Evolutionary conservation across 495 filamentous ascomycete genomes (phyloP).

Genomic region (Clohesyomyces aquaticus): DNA sequence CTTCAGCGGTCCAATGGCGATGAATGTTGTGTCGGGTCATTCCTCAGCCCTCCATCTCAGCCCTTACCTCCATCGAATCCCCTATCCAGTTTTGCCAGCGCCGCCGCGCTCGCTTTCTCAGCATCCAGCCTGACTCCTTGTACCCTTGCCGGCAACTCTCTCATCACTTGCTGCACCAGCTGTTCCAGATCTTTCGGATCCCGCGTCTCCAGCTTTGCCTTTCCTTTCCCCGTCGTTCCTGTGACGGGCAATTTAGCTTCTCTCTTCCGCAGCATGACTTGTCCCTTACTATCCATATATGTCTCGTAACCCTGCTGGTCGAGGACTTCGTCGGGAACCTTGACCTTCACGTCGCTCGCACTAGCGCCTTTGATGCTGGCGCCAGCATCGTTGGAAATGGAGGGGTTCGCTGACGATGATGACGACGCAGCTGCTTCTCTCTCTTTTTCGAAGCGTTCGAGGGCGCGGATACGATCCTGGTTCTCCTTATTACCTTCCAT

Average conservation of each 20-base stretch:
- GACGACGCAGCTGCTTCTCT: background rate
- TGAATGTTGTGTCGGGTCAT: too few species aligned
- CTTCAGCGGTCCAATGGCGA: too few species aligned
- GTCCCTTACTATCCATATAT: constrained; percentile 47
- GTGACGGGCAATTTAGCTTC: background rate
- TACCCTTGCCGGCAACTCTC: constrained; percentile 40
- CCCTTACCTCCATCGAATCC: constrained; percentile 41
- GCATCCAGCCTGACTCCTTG: constrained; percentile 36
- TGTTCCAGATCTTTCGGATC: constrained; percentile 41
- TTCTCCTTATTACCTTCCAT: constrained; percentile 84
- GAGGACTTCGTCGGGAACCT: constrained; percentile 47
- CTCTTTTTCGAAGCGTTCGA: constrained; percentile 45
- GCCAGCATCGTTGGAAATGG: background rate
- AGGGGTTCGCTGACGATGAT: background rate
- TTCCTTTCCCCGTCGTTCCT: constrained; percentile 15
- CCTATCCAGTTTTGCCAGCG: constrained; percentile 44
- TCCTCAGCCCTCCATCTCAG: too few species aligned
- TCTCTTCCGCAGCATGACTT: constrained; percentile 43
- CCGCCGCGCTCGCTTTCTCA: constrained; percentile 45
- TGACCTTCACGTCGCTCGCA: constrained; percentile 7
- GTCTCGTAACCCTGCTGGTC: constrained; percentile 50
- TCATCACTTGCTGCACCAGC: constrained; percentile 45
- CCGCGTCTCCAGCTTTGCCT: constrained; percentile 35
- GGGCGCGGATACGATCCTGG: constrained; percentile 69
- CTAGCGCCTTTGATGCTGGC: background rate